phyloP scores from a whole-genome alignment of 441 rosid genomes.

The Euphorbia neoarborescens region DNA sequence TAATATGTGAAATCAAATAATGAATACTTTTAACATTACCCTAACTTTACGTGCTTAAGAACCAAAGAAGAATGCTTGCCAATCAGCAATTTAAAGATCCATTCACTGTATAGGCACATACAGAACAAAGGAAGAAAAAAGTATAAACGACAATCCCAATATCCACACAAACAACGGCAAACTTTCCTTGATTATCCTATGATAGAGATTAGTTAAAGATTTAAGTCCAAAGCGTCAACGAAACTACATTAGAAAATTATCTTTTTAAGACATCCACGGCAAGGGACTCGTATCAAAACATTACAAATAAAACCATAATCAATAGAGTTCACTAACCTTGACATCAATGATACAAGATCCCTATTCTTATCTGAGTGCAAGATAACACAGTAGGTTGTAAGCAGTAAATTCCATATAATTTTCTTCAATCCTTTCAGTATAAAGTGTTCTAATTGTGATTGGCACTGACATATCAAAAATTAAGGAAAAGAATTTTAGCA shows the following conservation, averaged over 20 bases:
- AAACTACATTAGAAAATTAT: neutral
- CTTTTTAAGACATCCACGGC: neutral
- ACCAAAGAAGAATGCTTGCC: too few species aligned
- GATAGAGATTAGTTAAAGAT: neutral
- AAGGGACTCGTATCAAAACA: constrained; percentile 10
- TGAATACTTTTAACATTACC: too few species aligned
- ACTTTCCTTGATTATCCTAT: neutral
- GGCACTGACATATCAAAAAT: constrained; percentile 56
- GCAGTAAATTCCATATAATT: constrained; percentile 91
- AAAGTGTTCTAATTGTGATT: constrained; percentile 82
- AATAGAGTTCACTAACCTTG: constrained; percentile 48
- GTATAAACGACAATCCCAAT: too few species aligned
- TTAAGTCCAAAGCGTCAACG: neutral
- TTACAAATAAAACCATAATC: neutral
- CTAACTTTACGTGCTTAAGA: too few species aligned
- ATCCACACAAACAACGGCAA: neutral
- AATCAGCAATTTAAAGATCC: too few species aligned
- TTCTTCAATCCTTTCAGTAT: constrained; percentile 89
- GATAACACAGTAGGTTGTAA: constrained; percentile 78
- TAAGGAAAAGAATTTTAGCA: constrained; percentile 13
- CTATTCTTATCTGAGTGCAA: constrained; percentile 80
- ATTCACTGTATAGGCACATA: too few species aligned
- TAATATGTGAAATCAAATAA: too few species aligned
- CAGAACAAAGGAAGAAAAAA: too few species aligned
- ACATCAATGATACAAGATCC: constrained; percentile 81